These are phyloP conservation scores for Pogostemon cablin DNA, from an alignment of 257 asterid species.

Conservation along the genomic window DNA sequence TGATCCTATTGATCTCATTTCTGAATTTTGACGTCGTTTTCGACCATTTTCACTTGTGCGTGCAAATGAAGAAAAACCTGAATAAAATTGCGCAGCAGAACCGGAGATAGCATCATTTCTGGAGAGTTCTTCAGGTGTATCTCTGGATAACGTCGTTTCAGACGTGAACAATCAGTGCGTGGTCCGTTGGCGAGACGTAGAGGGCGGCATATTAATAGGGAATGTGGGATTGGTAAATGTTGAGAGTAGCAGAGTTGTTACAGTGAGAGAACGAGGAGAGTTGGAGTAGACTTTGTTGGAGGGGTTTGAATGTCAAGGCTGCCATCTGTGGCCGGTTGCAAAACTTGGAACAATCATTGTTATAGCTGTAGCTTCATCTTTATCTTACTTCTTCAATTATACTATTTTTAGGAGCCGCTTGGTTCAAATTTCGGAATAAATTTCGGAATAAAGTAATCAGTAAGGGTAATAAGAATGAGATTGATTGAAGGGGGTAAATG, in stretches of 20 bases:
- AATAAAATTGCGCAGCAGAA: constrained; percentile 34
- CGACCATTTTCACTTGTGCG: constrained; percentile 27
- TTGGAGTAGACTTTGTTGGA: constrained; percentile 55
- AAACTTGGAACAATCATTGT: constrained; percentile 25
- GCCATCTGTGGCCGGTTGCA: constrained; percentile 45
- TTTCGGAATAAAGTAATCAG: no score
- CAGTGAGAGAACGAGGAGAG: constrained; percentile 52
- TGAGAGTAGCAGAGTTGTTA: constrained; percentile 43
- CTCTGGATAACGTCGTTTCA: constrained; percentile 37
- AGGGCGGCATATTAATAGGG: constrained; percentile 7
- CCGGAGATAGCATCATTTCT: constrained; percentile 26
- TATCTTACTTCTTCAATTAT: no score
- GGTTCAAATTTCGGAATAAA: no score
- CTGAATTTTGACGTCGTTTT: constrained; percentile 25
- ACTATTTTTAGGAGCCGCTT: no score
- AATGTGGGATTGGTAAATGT: constrained; percentile 42
- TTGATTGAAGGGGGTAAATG: no score
- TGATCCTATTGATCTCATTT: constrained; percentile 16
- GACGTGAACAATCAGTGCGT: constrained; percentile 23
- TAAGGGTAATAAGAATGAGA: no score
- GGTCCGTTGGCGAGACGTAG: constrained; percentile 24
- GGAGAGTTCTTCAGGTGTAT: constrained; percentile 32
- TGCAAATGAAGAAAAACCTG: constrained; percentile 48
- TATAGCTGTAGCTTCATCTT: background rate
- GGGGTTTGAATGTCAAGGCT: constrained; percentile 23